These are phyloP conservation scores for Diaporthe eres DNA, from an alignment of 2,329 filamentous ascomycete genomes.

Conservation along the genomic window DNA sequence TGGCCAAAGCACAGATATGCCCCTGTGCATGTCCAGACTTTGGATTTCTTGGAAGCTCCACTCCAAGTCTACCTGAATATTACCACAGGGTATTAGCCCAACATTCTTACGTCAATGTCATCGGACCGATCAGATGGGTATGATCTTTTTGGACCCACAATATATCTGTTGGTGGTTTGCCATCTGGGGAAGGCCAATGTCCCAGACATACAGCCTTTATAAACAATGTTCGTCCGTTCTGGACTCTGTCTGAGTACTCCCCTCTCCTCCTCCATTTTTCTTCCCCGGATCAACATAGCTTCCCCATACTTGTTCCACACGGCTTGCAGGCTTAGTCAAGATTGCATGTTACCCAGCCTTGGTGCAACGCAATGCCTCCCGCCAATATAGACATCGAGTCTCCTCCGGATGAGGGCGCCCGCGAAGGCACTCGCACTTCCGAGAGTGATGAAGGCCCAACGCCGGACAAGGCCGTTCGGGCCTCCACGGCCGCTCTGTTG, in stretches of 20 bases:
- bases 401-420: neutral
- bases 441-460: neutral
- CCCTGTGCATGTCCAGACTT: conserved; percentile 1
- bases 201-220: conserved; percentile 5
- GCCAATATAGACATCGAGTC: neutral
- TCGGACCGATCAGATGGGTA: neutral
- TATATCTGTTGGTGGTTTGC: conserved; percentile 13
- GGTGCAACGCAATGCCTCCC: neutral
- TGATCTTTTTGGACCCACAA: neutral
- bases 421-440: neutral
- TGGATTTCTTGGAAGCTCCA: conserved; percentile 21
- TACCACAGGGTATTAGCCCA: neutral
- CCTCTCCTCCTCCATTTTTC: neutral
- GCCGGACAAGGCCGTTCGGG: neutral
- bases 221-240: neutral
- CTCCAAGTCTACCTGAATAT: neutral
- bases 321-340: neutral
- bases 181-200: neutral
- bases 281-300: conserved; percentile 3
- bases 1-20: neutral
- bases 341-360: neutral
- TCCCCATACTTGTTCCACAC: neutral
- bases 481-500: conserved; percentile 1
- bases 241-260: neutral
- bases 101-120: conserved; percentile 4